Evolutionary conservation across 305 asterid species (phyloP).

Genomic region (Plantago lanceolata): DNA sequence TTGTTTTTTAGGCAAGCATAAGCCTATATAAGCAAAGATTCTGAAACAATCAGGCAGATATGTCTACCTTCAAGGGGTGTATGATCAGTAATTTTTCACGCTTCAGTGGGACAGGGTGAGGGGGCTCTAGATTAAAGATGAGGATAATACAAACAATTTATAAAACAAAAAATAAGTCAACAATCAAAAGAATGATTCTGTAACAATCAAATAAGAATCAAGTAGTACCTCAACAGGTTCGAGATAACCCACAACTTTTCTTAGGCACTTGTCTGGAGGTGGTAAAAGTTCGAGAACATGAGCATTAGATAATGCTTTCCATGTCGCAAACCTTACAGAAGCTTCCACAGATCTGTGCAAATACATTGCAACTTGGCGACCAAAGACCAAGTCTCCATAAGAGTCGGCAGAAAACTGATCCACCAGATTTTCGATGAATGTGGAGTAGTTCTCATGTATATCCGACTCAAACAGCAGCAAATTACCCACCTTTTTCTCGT

Average conservation of each 20-base stretch:
- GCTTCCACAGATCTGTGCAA: slow-evolving; percentile 68
- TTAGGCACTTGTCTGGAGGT: slow-evolving; percentile 49
- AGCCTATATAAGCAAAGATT: no score
- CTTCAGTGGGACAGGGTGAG: background rate
- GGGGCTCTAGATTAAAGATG: background rate
- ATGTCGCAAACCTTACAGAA: slow-evolving; percentile 67
- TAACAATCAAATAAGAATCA: background rate
- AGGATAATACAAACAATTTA: background rate
- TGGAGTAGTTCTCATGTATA: slow-evolving; percentile 68
- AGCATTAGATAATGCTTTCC: slow-evolving; percentile 73
- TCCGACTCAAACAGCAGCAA: slow-evolving; percentile 50
- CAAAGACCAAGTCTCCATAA: slow-evolving; percentile 76
- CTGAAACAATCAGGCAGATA: no score
- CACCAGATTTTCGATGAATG: slow-evolving; percentile 70
- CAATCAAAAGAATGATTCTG: background rate
- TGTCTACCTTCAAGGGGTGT: no score
- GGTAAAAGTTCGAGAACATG: slow-evolving; percentile 85
- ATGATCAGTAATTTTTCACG: background rate
- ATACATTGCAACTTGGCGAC: slow-evolving; percentile 77
- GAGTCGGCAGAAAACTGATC: slow-evolving; percentile 93
- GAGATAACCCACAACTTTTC: slow-evolving; percentile 64
- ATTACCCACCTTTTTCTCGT: slow-evolving; percentile 26
- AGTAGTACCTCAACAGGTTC: slow-evolving; percentile 79
- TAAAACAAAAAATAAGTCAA: background rate
- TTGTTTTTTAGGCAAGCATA: no score